phyloP scores from a whole-genome alignment of 2,329 filamentous ascomycete species.

The Gremmenia infestans region DNA sequence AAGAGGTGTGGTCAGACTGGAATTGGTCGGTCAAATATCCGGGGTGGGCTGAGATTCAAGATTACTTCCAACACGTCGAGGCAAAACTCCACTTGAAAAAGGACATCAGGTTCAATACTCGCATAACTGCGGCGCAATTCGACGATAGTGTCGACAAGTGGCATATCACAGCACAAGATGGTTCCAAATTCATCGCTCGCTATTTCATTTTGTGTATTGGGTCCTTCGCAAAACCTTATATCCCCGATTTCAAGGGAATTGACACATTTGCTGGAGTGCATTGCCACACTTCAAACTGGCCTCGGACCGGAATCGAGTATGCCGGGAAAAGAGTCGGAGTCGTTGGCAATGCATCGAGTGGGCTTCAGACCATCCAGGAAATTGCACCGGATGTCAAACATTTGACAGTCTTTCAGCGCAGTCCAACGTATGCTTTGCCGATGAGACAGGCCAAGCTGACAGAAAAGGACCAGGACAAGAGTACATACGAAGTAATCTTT shows the following conservation, averaged over 20 bases:
- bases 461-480: too few species aligned
- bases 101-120: conserved; percentile 12
- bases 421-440: conserved; percentile 53
- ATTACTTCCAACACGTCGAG: conserved; percentile 58
- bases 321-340: conserved; percentile 47
- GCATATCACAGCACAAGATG: conserved; percentile 14
- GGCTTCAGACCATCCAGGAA: conserved; percentile 25
- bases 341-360: conserved; percentile 41
- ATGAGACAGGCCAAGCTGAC: conserved; percentile 36
- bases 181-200: conserved; percentile 3
- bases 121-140: conserved; percentile 12
- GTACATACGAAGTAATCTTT: conserved; percentile 33
- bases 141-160: conserved; percentile 7
- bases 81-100: conserved; percentile 50
- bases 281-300: conserved; percentile 16
- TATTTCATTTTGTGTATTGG: conserved; percentile 26
- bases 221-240: conserved; percentile 23
- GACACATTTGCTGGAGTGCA: conserved; percentile 22
- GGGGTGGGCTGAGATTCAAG: conserved; percentile 45
- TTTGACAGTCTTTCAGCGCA: conserved; percentile 51
- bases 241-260: conserved; percentile 23
- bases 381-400: conserved; percentile 32
- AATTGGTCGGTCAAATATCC: conserved; percentile 52
- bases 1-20: conserved; percentile 46
- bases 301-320: conserved; percentile 39